phyloP scores from a whole-genome alignment of 805 yeast species.

The Myxozyma geophila region DNA sequence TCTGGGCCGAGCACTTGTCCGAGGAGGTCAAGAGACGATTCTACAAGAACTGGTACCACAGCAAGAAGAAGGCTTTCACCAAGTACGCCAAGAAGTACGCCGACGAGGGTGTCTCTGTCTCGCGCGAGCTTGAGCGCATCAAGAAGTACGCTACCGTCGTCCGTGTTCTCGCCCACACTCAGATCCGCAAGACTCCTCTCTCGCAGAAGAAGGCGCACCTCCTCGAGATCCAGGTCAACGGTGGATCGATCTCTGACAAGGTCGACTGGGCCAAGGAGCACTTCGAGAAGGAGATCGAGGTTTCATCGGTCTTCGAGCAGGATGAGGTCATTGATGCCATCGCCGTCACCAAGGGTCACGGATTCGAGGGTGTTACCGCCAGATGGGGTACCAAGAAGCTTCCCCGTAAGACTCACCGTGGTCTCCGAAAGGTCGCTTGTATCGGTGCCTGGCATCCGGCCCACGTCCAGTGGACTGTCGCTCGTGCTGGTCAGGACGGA shows the following conservation, averaged over 20 bases:
- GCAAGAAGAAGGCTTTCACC: slow-evolving; percentile 99
- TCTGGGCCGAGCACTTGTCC: slow-evolving; percentile 99
- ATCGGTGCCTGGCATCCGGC: slow-evolving; percentile 99
- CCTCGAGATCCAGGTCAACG: slow-evolving; percentile 99
- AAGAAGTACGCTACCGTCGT: slow-evolving; percentile 97
- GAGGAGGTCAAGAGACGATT: slow-evolving; percentile 99
- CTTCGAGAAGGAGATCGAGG: slow-evolving; percentile 98
- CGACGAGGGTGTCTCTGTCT: slow-evolving; percentile 70
- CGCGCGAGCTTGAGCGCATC: slow-evolving; percentile 97
- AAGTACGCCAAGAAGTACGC: slow-evolving; percentile 99
- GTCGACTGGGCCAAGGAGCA: slow-evolving; percentile 98
- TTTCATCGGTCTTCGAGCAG: slow-evolving; percentile 96
- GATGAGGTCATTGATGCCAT: slow-evolving; percentile 98
- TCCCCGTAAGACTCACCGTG: slow-evolving; percentile 99
- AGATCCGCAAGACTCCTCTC: slow-evolving; percentile 98
- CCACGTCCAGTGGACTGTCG: slow-evolving; percentile 99
- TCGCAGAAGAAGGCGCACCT: slow-evolving; percentile 99
- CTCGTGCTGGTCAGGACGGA: slow-evolving; percentile 99
- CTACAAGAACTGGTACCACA: slow-evolving; percentile 99
- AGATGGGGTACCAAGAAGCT: slow-evolving; percentile 99
- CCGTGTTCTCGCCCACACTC: slow-evolving; percentile 99
- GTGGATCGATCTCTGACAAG: slow-evolving; percentile 98
- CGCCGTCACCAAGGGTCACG: slow-evolving; percentile 99
- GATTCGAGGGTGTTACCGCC: slow-evolving; percentile 99
- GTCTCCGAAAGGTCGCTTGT: slow-evolving; percentile 99